phyloP scores from a whole-genome alignment of 495 filamentous ascomycete genomes.

The Neurospora sp. region DNA sequence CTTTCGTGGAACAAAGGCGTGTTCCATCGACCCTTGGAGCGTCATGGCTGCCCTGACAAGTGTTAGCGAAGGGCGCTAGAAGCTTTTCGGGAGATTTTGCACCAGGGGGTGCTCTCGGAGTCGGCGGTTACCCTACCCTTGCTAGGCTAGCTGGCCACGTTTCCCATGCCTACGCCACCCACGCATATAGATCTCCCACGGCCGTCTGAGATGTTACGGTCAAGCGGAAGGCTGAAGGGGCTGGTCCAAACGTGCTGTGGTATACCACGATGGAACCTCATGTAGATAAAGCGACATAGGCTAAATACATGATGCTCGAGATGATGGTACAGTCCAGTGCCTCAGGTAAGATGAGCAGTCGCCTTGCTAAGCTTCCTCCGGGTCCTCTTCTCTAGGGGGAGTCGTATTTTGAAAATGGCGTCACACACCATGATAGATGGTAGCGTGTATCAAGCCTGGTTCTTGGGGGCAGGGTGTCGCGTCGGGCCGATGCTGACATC shows the following conservation, averaged over 20 bases:
- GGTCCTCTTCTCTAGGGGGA: neutral
- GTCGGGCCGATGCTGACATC: neutral
- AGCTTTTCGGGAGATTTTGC: constrained; percentile 12
- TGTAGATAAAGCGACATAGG: neutral
- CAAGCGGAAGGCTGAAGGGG: neutral
- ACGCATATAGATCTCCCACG: neutral
- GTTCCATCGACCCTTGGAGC: neutral
- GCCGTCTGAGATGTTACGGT: neutral
- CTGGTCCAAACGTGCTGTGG: neutral
- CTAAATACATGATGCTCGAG: neutral
- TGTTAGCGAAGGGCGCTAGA: constrained; percentile 11
- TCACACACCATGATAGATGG: neutral
- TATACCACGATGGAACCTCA: neutral
- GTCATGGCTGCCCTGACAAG: neutral
- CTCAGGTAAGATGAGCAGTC: neutral
- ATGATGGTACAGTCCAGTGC: neutral
- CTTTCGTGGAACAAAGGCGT: neutral
- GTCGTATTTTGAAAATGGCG: neutral
- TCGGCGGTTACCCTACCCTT: neutral
- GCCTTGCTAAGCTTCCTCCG: neutral
- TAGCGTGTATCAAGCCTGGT: neutral
- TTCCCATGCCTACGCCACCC: neutral
- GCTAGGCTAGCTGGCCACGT: neutral
- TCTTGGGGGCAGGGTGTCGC: neutral
- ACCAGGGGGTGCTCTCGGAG: neutral